phyloP scores from a whole-genome alignment of 495 filamentous ascomycete genomes.

The Podospora fimiseda region DNA sequence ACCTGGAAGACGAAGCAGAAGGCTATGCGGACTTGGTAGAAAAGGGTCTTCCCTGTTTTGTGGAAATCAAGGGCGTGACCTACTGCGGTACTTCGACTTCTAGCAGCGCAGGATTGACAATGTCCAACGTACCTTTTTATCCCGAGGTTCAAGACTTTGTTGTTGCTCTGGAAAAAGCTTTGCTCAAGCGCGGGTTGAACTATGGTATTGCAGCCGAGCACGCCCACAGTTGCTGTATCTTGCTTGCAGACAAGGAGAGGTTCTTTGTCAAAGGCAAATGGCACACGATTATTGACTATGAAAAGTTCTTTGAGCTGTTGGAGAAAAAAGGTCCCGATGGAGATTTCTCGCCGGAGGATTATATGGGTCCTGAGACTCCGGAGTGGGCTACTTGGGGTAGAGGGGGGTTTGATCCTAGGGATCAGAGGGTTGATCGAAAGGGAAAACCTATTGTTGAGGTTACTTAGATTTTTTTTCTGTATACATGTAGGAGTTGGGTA shows the following conservation, averaged over 20 bases:
- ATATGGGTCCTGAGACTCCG: constrained; percentile 73
- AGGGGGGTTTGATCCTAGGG: constrained; percentile 87
- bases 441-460: constrained; percentile 45
- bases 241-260: constrained; percentile 71
- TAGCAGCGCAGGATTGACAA: constrained; percentile 74
- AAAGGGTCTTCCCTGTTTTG: constrained; percentile 76
- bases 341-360: constrained; percentile 81
- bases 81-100: constrained; percentile 87
- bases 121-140: constrained; percentile 96
- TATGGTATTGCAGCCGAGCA: constrained; percentile 96
- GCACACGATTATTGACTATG: constrained; percentile 89
- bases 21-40: constrained; percentile 89
- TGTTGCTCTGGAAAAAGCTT: constrained; percentile 56
- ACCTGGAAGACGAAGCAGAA: constrained; percentile 83
- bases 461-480: constrained; percentile 11
- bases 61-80: constrained; percentile 94
- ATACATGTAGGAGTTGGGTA: neutral
- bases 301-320: constrained; percentile 77
- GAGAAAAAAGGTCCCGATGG: constrained; percentile 58
- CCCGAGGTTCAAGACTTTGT: constrained; percentile 81
- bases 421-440: constrained; percentile 77
- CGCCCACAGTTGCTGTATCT: constrained; percentile 84
- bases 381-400: constrained; percentile 95
- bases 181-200: constrained; percentile 58
- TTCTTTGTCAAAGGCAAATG: constrained; percentile 71